Percentiles rank a stretch among this genome's conserved stretches.
Conservation (phyloP, 352 stramenopile genomes). For the Lagenidium sp. region DNA sequence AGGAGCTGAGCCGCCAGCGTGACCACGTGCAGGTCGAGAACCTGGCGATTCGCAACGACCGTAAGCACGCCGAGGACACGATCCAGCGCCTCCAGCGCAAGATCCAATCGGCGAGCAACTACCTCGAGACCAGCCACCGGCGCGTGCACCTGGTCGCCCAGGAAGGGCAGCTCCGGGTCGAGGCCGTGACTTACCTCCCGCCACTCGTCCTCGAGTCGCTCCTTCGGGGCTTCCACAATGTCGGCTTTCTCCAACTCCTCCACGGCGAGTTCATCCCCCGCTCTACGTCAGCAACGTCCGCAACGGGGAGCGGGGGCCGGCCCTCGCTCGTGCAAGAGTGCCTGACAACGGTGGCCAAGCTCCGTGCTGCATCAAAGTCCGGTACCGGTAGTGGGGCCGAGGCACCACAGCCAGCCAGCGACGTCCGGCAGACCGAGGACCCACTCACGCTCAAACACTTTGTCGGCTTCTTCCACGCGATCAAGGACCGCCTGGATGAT, state of each 20-base stretch:
- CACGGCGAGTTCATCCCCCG: constrained; percentile 11
- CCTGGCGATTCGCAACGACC: constrained; percentile 43
- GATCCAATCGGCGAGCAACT: constrained; percentile 47
- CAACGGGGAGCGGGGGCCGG: not conserved
- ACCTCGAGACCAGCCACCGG: constrained; percentile 30
- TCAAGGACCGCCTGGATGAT: constrained; percentile 12
- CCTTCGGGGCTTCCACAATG: constrained; percentile 43
- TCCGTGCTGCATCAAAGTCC: not conserved
- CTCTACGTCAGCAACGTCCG: not conserved
- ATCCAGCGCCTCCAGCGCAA: constrained; percentile 34
- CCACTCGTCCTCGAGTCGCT: constrained; percentile 61
- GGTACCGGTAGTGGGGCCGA: not conserved
- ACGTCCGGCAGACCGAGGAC: not conserved
- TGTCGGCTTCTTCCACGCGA: not conserved
- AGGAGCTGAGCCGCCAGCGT: constrained; percentile 36
- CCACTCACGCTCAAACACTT: constrained; percentile 6
- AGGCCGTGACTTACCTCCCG: constrained; percentile 49
- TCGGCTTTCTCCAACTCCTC: constrained; percentile 53
- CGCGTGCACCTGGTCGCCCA: constrained; percentile 46
- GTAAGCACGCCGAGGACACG: constrained; percentile 44
- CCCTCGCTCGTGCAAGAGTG: not conserved
- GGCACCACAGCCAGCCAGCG: too few relatives aligned
- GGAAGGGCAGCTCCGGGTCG: constrained; percentile 53
- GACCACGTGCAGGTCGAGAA: constrained; percentile 43
- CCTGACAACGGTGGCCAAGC: not conserved